phyloP scores from a whole-genome alignment of 805 yeast genomes.

The Spathaspora arborariae region DNA sequence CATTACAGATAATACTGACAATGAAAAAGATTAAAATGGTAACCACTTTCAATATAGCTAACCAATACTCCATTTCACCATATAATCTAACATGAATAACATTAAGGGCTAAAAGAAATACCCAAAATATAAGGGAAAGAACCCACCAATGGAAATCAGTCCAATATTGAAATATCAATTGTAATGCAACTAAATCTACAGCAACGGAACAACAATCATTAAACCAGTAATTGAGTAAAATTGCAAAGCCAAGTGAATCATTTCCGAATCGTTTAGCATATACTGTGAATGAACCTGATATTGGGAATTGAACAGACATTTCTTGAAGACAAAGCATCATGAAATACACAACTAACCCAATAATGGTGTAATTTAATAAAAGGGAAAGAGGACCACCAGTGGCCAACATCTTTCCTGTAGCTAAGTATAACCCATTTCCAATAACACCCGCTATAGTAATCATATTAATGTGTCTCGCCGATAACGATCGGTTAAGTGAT shows the following conservation, averaged over 20 bases:
- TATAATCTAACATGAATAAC: conserved; percentile 36
- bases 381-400: conserved; percentile 31
- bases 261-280: conserved; percentile 48
- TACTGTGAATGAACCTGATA: conserved; percentile 51
- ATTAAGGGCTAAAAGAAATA: conserved; percentile 40
- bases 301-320: conserved; percentile 53
- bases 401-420: conserved; percentile 28
- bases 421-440: conserved; percentile 33
- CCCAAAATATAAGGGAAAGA: conserved; percentile 52
- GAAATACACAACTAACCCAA: conserved; percentile 44
- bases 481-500: conserved; percentile 19
- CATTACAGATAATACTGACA: conserved; percentile 51
- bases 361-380: conserved; percentile 30
- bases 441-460: conserved; percentile 35
- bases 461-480: conserved; percentile 29
- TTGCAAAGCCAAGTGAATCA: conserved; percentile 50
- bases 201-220: conserved; percentile 49
- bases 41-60: conserved; percentile 40
- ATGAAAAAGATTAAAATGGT: conserved; percentile 57
- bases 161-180: conserved; percentile 46
- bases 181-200: conserved; percentile 45
- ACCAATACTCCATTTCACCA: conserved; percentile 40
- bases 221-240: conserved; percentile 48
- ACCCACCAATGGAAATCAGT: conserved; percentile 48
- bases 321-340: conserved; percentile 55